Evolutionary conservation across 352 stramenopile genomes (phyloP).

Genomic region (Phytophthora sojae): DNA sequence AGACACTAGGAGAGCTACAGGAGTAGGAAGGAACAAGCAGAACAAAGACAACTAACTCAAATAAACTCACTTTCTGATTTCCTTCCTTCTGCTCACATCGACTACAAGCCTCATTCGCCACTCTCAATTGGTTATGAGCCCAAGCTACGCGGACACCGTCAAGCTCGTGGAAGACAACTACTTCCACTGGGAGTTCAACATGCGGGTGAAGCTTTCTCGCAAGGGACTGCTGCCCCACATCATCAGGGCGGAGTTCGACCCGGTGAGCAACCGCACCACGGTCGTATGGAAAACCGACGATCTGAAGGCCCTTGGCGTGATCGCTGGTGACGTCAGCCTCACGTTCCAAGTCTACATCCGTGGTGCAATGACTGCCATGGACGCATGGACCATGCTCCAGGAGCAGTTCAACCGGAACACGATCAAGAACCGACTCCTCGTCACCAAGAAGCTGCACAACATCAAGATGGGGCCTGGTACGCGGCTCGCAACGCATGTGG

Average conservation of each 20-base stretch:
- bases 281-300: constrained; percentile 20
- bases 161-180: too few species aligned
- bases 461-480: constrained; percentile 34
- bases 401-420: constrained; percentile 27
- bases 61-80: too few species aligned
- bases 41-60: too few species aligned
- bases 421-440: constrained; percentile 31
- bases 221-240: constrained; percentile 3
- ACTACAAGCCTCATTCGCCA: too few species aligned
- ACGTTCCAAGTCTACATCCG: constrained; percentile 28
- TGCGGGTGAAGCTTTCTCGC: background rate
- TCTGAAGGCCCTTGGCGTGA: constrained; percentile 29
- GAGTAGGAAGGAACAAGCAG: too few species aligned
- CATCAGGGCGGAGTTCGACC: background rate
- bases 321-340: constrained; percentile 11
- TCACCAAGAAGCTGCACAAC: constrained; percentile 32
- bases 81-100: too few species aligned
- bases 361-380: background rate
- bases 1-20: too few species aligned
- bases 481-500: constrained; percentile 8
- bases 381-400: constrained; percentile 19
- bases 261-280: background rate
- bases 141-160: too few species aligned
- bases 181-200: too few species aligned
- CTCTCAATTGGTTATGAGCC: too few species aligned